Base-by-base conservation (phyloP, 2,329 filamentous ascomycete species). In the Neopestalotiopsis clavispora region DNA sequence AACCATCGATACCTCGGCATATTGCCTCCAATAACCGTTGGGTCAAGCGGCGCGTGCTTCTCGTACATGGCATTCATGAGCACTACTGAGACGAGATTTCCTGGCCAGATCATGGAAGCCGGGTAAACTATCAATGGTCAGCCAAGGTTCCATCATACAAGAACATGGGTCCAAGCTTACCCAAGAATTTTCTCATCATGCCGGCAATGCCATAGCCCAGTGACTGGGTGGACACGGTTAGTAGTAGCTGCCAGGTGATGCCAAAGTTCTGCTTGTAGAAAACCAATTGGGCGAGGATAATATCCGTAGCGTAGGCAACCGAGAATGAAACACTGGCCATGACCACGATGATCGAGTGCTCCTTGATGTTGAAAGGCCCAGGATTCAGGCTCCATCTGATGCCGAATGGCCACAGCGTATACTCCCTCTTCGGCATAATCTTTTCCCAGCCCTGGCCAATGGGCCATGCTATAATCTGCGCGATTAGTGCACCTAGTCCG, bases 1-100 rank as follows among this genome's bases (percentile, higher is more conserved):
- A 93, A 93, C 84, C 89, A 91, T 69, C 84, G 83, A 73, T 91
- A 92, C 64, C 90, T 85, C 2, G 90, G 86, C 79, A 94, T 90
- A 10, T 75, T 84, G 74, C 92, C 92, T 3, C 92, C 92, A 12
- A 89, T 74, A 20, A 89, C 78, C 2, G 78, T 86, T 52, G 79
- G 87, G 76, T 87, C 87, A 1, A 79, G 80, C 14, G 79, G 74
- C 17, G 86, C 81, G 45, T 86, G 84, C 32, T 80, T 80, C 71
- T 94, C 91, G 75, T 94, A 92, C 83, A 94, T 90, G 70, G 91
- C 90, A 72, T 91, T 90, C 82, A 94, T 91, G 45, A 94, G 80
- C 0, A 90, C 87, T 7, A 91, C 87, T 4, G 87, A 87, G 66
- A 91, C 90, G 30, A 94, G 82, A 64, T 89, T 91, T 1, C 83